These are phyloP conservation scores for Fraxinus albicans DNA, from an alignment of 305 asterid genomes.

Conservation along the genomic window DNA sequence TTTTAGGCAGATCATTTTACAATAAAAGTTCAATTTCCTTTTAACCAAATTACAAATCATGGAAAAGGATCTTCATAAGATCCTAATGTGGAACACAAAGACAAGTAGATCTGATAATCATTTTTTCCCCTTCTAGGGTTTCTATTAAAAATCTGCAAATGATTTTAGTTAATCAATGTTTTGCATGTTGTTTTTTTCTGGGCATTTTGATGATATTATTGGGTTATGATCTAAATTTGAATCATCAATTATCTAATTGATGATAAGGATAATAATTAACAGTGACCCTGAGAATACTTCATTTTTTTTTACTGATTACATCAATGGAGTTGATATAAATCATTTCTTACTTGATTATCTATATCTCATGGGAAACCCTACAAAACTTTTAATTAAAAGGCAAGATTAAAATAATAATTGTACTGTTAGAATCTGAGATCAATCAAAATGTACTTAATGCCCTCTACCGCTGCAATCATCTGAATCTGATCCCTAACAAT, in stretches of 20 bases:
- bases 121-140: constrained; percentile 21
- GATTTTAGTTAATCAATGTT: not conserved
- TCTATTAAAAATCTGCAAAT: not conserved
- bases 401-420: not conserved
- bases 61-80: constrained; percentile 46
- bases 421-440: not conserved
- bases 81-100: constrained; percentile 36
- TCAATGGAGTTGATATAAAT: not conserved
- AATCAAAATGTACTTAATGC: not conserved
- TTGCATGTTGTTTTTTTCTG: not conserved
- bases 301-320: constrained; percentile 16
- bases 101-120: constrained; percentile 23
- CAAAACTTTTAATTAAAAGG: not conserved
- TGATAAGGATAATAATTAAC: constrained; percentile 23
- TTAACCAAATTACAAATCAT: constrained; percentile 60
- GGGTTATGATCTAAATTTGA: not conserved
- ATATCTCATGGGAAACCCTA: not conserved
- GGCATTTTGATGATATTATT: not conserved
- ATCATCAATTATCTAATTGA: not conserved
- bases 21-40: constrained; percentile 57
- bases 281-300: constrained; percentile 1
- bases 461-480: not conserved
- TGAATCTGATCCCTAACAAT: not conserved
- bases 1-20: constrained; percentile 58
- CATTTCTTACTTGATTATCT: not conserved